A percentile compares a stretch with the other conserved stretches of the same genome.
Conservation (phyloP, 768 basidiomycete species). For the Aureoboletus auriporus region DNA sequence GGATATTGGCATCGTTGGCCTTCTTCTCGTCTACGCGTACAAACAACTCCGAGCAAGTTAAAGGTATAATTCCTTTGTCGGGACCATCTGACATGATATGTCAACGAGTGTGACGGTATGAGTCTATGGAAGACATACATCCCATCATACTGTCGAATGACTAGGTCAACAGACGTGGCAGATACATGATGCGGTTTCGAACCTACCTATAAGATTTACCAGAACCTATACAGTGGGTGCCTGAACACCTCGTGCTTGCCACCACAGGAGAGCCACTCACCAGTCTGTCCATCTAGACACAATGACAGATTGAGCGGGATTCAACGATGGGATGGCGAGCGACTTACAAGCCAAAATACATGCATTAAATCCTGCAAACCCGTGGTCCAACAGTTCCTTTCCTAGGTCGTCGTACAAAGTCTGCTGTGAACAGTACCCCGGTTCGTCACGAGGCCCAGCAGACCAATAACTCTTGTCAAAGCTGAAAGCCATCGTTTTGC, state of each 20-base stretch:
- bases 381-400: slow-evolving; percentile 90
- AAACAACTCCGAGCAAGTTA: slow-evolving; percentile 93
- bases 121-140: slow-evolving; percentile 51
- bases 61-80: slow-evolving; percentile 97
- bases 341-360: slow-evolving; percentile 97
- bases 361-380: slow-evolving; percentile 95
- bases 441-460: slow-evolving; percentile 84
- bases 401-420: slow-evolving; percentile 94
- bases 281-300: slow-evolving; percentile 72
- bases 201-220: slow-evolving; percentile 89
- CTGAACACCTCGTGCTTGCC: slow-evolving; percentile 4
- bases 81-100: slow-evolving; percentile 61
- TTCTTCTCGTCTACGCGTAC: slow-evolving; percentile 68
- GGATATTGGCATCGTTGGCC: slow-evolving; percentile 60
- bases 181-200: background rate
- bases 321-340: slow-evolving; percentile 4
- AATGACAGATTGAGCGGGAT: background rate
- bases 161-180: slow-evolving; percentile 5
- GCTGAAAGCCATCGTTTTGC: slow-evolving; percentile 85
- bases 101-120: slow-evolving; percentile 6
- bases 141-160: slow-evolving; percentile 79
- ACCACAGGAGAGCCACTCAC: slow-evolving; percentile 39
- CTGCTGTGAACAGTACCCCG: slow-evolving; percentile 89
- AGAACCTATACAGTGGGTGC: slow-evolving; percentile 51
- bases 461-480: slow-evolving; percentile 99